Evolutionary conservation across 139 green algal species (phyloP), one percentile per base, ranked within the genome.

Genomic region (Chlorella vulgaris): DNA sequence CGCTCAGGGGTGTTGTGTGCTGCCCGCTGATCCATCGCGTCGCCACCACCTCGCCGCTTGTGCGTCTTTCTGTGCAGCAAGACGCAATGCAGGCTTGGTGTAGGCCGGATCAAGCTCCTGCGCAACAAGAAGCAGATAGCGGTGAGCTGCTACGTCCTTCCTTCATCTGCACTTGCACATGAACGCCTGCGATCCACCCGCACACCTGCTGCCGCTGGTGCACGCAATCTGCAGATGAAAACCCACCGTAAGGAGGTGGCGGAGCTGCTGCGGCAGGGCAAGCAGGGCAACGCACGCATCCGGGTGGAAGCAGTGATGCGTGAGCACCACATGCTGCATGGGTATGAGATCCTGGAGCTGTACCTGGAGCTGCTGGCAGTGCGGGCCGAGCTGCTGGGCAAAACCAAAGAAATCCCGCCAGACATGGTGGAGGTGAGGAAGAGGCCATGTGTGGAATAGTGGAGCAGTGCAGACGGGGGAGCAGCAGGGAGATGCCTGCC

Each of bases 261-360:
- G 13, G 92, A 95, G 36, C 86, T 96, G 50, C 86, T 97, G 40
- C 71, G 80, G 0, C 77, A 62, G 33, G 89, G 89, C 40, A 94
- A 95, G 82, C 86, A 94, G 81, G 93, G 93, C 55, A 94, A 91
- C 74, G 93, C 94, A 15, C 81, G 92, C 47, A 97, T 98, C 71
- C 76, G 96, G 3, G 95, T 98, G 47, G 95, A 98, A 84, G 85
- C 92, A 1, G 89, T 97, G 3, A 94, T 98, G 35, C 88, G 92
- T 1, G 94, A 98, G 82, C 81, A 95, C 28, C 74, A 86, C 51
- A 85, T 92, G 36, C 68, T 88, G 65, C 70, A 88, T 67, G 93
- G 93, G 0, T 98, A 91, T 71, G 94, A 98, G 26, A 90, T 97
- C 2, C 79, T 98, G 66, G 95, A 98, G 88, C 86, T 98, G 39